Evolutionary conservation across 164 flowering plant species (phyloP).

Genomic region (Dillenia turbinata): DNA sequence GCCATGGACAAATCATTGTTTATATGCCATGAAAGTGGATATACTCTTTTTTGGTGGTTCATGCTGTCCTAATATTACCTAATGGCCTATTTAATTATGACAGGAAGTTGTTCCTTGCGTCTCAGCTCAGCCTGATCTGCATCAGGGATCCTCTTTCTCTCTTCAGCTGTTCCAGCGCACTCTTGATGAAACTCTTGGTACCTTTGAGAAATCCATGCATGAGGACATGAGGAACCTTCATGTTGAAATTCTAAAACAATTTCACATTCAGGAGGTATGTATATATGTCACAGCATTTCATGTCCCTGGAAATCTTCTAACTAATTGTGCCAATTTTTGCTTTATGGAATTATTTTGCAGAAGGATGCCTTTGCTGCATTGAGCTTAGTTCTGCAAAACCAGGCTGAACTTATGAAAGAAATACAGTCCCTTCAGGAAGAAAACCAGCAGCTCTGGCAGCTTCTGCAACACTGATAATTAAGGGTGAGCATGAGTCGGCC

Average conservation of each 20-base stretch:
- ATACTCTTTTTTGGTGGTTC: too few relatives aligned
- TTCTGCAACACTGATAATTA: constrained; percentile 22
- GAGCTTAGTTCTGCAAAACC: constrained; percentile 62
- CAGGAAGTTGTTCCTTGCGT: too few relatives aligned
- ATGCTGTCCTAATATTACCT: too few relatives aligned
- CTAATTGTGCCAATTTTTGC: neutral
- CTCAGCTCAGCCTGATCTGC: constrained; percentile 23
- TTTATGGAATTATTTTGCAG: constrained; percentile 31
- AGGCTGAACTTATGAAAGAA: constrained; percentile 75
- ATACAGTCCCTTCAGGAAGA: constrained; percentile 70
- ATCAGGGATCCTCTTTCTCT: constrained; percentile 39
- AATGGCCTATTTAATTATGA: too few relatives aligned
- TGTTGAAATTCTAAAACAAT: constrained; percentile 44
- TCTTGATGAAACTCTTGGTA: constrained; percentile 39
- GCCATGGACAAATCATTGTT: too few relatives aligned
- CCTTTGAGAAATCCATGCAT: constrained; percentile 45
- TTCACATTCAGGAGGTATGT: constrained; percentile 78
- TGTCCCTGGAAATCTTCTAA: neutral
- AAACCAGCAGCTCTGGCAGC: constrained; percentile 70
- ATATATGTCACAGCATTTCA: neutral
- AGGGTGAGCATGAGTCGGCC: too few relatives aligned
- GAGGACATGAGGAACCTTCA: constrained; percentile 52
- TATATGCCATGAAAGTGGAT: too few relatives aligned
- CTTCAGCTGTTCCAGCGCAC: constrained; percentile 48
- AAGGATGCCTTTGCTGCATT: constrained; percentile 51